These are phyloP conservation scores for Candida freyschussii DNA, from an alignment of 1,139 yeast genomes.

Conservation along the genomic window DNA sequence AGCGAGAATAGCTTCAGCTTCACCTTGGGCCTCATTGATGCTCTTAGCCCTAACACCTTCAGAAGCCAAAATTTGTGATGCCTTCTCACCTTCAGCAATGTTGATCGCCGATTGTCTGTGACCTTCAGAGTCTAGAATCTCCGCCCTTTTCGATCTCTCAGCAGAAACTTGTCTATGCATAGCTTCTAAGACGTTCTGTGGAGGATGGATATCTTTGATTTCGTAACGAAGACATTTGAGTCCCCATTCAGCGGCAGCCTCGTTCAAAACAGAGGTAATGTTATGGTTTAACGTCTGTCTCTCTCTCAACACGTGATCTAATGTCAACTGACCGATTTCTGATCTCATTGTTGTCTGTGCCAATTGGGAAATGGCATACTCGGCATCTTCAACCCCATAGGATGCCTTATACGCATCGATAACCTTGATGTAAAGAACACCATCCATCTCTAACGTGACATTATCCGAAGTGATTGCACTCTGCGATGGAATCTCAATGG, in stretches of 20 bases:
- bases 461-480: constrained; percentile 84
- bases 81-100: constrained; percentile 78
- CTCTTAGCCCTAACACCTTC: constrained; percentile 62
- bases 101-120: constrained; percentile 73
- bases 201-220: constrained; percentile 86
- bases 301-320: constrained; percentile 74
- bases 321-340: constrained; percentile 77
- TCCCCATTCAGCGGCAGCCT: constrained; percentile 86
- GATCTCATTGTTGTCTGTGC: constrained; percentile 92
- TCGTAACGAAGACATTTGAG: constrained; percentile 80
- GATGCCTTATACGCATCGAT: constrained; percentile 81
- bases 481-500: constrained; percentile 79
- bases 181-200: constrained; percentile 79
- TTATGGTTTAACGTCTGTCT: constrained; percentile 67
- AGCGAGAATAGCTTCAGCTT: constrained; percentile 59
- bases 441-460: constrained; percentile 80
- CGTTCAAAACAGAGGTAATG: constrained; percentile 75
- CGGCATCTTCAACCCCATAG: constrained; percentile 85
- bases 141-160: constrained; percentile 82
- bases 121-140: constrained; percentile 83
- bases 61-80: constrained; percentile 61
- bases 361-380: constrained; percentile 77
- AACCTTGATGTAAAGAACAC: constrained; percentile 73
- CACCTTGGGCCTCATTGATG: constrained; percentile 66
- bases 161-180: constrained; percentile 90